A percentile compares a stretch with the other conserved stretches of the same genome.
phyloP scores from a whole-genome alignment of 345 rosid species.

The Trapa incisa region DNA sequence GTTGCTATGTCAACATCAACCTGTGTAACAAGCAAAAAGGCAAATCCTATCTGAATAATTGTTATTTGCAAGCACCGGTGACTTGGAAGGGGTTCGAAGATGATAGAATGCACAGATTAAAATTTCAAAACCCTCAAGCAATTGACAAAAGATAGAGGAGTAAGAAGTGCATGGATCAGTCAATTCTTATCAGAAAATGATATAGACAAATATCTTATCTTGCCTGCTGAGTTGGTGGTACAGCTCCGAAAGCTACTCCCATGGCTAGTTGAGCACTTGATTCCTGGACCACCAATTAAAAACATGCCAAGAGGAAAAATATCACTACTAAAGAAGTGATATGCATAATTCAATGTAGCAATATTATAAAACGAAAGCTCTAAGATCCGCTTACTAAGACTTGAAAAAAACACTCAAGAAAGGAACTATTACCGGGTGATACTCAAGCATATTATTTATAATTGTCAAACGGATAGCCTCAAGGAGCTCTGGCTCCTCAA shows the following conservation, averaged over 20 bases:
- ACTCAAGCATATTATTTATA: constrained; percentile 76
- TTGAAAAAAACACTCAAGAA: not conserved
- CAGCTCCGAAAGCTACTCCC: constrained; percentile 89
- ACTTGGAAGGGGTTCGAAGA: not conserved
- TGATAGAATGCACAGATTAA: too few species aligned
- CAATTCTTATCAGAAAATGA: not conserved
- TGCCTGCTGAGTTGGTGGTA: constrained; percentile 57
- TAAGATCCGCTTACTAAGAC: not conserved
- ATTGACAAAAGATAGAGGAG: not conserved
- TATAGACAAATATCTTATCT: constrained; percentile 9
- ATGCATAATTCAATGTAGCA: not conserved
- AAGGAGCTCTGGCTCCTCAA: constrained; percentile 87
- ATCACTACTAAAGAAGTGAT: not conserved
- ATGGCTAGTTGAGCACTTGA: constrained; percentile 93
- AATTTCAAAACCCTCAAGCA: too few species aligned
- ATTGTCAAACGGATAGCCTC: constrained; percentile 95
- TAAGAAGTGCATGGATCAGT: not conserved
- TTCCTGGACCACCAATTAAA: constrained; percentile 44
- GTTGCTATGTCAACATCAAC: constrained; percentile 97
- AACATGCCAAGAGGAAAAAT: constrained; percentile 6
- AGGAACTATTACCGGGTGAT: constrained; percentile 58
- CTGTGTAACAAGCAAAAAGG: constrained; percentile 25
- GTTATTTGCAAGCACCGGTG: not conserved
- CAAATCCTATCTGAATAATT: not conserved
- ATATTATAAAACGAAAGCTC: not conserved